These are phyloP conservation scores for Balansia obtecta DNA, from an alignment of 2,329 filamentous ascomycete species.

Conservation along the genomic window DNA sequence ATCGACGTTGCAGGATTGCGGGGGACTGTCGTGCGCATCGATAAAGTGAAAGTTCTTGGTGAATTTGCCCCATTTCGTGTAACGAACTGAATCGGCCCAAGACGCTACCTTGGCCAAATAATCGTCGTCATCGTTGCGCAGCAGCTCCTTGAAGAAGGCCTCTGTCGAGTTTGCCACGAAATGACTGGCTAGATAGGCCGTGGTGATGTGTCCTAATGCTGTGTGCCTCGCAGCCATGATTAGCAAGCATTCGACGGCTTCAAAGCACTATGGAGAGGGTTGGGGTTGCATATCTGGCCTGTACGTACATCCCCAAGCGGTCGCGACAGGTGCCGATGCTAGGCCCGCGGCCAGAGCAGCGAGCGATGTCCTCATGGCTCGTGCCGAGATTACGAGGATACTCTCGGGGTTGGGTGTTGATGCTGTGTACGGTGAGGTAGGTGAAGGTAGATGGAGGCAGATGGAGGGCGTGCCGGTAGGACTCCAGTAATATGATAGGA, in stretches of 20 bases:
- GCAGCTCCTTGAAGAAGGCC: constrained; percentile 42
- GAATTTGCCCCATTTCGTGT: constrained; percentile 50
- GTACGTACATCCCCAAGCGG: constrained; percentile 31
- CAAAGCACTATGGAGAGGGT: neutral
- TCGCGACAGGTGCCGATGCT: constrained; percentile 20
- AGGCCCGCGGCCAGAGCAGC: constrained; percentile 18
- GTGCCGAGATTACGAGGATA: neutral
- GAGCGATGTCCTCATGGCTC: constrained; percentile 21
- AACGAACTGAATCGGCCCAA: constrained; percentile 56
- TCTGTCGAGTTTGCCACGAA: constrained; percentile 46
- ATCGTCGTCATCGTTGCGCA: constrained; percentile 39
- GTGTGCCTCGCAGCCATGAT: neutral
- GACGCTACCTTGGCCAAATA: constrained; percentile 52
- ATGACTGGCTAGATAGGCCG: constrained; percentile 49
- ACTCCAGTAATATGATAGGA: neutral
- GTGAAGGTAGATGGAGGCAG: too few species aligned
- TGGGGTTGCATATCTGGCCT: neutral
- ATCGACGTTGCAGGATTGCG: constrained; percentile 42
- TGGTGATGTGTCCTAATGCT: constrained; percentile 54
- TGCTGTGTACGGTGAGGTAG: too few species aligned
- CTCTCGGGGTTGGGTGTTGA: too few species aligned
- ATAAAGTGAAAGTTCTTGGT: constrained; percentile 56
- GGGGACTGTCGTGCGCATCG: constrained; percentile 52
- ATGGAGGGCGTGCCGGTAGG: too few species aligned
- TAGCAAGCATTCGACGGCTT: too few species aligned